Base-by-base conservation (phyloP, 1,284 basidiomycete species). In the Cerioporus squamosus region DNA sequence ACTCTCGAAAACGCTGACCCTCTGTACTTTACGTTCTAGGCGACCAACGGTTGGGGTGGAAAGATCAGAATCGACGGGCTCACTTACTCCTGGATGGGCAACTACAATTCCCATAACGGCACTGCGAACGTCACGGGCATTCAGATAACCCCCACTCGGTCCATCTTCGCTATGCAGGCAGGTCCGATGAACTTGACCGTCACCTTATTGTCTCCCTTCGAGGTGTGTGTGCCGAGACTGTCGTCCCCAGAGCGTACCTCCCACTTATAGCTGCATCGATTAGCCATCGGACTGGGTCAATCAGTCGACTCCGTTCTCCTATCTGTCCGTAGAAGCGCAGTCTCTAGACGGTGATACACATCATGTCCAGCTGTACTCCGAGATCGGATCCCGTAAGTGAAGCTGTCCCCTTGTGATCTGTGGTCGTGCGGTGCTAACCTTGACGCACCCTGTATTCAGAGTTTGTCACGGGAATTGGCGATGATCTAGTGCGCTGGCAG, bases 251-350 rank as follows among this genome's bases (percentile, higher is more conserved):
- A n/a, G n/a, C n/a, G n/a, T n/a, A n/a, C n/a, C n/a, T n/a, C n/a
- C n/a, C n/a, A n/a, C n/a, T n/a, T n/a, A 29, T 1, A 29, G 26
- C 6, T n/a, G 26, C 26, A 2, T 29, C 3, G 3, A 29, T 1
- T n/a, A 44, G 69, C 38, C 38, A 5, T 39, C 38, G 5, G 38
- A 39, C 5, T 18, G 14, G 38, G 18, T 71, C 42, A 61, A 64
- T 20, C 70, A 76, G 60, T 75, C 72, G 9, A 50, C 74, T 18
- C 71, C 73, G 22, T 72, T 74, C 48, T 64, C 71, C 2, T 74
- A 77, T 53, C n/a, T 74, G n/a, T 57, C 66, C 39, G 53, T 76
- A n/a, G 66, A 70, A 8, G 70, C 66, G 2, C 46, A 39, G 8
- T 69, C 75, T 0, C 55, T 63, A 7, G 75, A 76, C 53, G 71